Evolutionary conservation across 2,329 filamentous ascomycete species (phyloP), one percentile per base, ranked within the genome.

Genomic region (Trichoderma sp.): DNA sequence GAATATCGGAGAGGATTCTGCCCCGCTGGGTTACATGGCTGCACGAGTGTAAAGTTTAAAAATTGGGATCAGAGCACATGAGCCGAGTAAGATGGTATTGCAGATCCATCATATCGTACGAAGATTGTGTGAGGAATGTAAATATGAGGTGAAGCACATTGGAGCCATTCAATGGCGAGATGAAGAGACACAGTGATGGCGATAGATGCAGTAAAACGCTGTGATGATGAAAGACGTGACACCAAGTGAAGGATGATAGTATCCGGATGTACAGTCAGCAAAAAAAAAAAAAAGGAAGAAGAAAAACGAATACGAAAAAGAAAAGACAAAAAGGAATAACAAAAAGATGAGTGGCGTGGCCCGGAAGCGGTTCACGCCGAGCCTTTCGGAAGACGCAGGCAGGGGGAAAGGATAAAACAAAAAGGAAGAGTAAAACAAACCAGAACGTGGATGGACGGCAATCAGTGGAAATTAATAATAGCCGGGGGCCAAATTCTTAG

Each of bases 281-380:
- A 4, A 45, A n/a, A n/a, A n/a, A n/a, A n/a, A n/a, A n/a, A n/a
- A n/a, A n/a, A n/a, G n/a, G n/a, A n/a, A n/a, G n/a, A n/a, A n/a
- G n/a, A n/a, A 27, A 27, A 53, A 15, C 60, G 60, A 64, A 64
- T 64, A 64, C 60, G 60, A 64, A 61, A 61, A 48, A 54, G 32
- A 39, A 39, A 15, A n/a, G 15, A 42, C 15, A 45, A 45, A 45
- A 34, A 4, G 37, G 4, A 3, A 10, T 19, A 19, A 42, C 29
- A 9, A 42, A 42, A 42, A 22, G 42, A 8, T 42, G 34, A 61
- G 42, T 63, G 59, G 45, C 59, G 45, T 53, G 32, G 19, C 29
- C 32, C 42, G 42, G 59, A 25, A 63, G 29, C 19, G 32, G 45
- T 27, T 29, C 42, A 22, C 29, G 32, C 42, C 59, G 45, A 63